phyloP scores from a whole-genome alignment of 2,329 filamentous ascomycete species.

The Rutstroemia sp. region DNA sequence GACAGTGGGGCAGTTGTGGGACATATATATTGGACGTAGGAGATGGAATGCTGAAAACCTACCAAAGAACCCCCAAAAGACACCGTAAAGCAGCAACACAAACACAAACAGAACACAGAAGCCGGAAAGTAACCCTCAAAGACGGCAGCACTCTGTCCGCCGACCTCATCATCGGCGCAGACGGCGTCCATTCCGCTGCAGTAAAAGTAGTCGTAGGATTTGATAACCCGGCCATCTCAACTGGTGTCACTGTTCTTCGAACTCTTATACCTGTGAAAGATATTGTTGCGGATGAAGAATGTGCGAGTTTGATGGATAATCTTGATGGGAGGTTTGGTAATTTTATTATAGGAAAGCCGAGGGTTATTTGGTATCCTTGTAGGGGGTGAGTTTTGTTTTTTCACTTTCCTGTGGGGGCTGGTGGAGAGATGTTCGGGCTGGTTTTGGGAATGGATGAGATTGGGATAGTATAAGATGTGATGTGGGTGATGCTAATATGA shows the following conservation, averaged over 20 bases:
- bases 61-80: neutral
- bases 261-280: slow-evolving; percentile 19
- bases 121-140: slow-evolving; percentile 37
- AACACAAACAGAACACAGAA: neutral
- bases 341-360: slow-evolving; percentile 35
- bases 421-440: no score
- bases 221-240: slow-evolving; percentile 4
- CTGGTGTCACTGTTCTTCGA: slow-evolving; percentile 19
- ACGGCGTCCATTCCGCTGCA: slow-evolving; percentile 36
- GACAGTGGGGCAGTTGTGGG: neutral
- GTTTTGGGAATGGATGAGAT: no score
- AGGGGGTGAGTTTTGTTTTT: slow-evolving; percentile 36
- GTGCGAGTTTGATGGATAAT: slow-evolving; percentile 27
- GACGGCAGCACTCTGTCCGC: slow-evolving; percentile 37
- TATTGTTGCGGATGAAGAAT: slow-evolving; percentile 30
- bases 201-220: neutral
- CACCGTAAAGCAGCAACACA: no score
- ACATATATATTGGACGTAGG: no score
- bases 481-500: slow-evolving; percentile 7
- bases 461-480: no score
- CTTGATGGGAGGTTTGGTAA: slow-evolving; percentile 23
- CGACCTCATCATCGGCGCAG: slow-evolving; percentile 47
- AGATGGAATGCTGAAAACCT: slow-evolving; percentile 2
- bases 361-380: slow-evolving; percentile 43
- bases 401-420: neutral